A percentile compares a stretch with the other conserved stretches of the same genome.
Evolutionary conservation across 2,329 filamentous ascomycete species (phyloP).

Genomic region (Mycosphaerella sp.): DNA sequence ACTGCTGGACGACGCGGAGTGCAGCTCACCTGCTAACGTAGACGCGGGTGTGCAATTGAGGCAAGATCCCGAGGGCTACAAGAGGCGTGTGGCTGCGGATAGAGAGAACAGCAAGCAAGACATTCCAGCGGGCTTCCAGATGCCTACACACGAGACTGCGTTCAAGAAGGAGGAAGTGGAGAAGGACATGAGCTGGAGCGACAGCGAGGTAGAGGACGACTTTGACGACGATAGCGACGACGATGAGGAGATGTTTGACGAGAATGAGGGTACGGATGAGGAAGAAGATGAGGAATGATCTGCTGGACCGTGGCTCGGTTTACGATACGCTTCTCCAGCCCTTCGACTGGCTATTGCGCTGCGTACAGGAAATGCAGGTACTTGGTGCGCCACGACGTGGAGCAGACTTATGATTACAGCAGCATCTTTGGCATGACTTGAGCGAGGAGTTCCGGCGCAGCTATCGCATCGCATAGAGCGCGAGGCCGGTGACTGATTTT

Average conservation of each 20-base stretch:
- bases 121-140: constrained; percentile 70
- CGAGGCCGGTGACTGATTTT: background rate
- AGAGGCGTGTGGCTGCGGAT: constrained; percentile 60
- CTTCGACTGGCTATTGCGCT: background rate
- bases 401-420: background rate
- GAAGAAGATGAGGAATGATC: constrained; percentile 16
- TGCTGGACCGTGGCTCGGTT: background rate
- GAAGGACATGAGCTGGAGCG: constrained; percentile 69
- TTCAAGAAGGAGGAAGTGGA: constrained; percentile 51
- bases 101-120: constrained; percentile 70
- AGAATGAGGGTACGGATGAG: constrained; percentile 48
- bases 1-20: constrained; percentile 88
- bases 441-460: constrained; percentile 17
- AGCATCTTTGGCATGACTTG: constrained; percentile 9
- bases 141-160: constrained; percentile 67
- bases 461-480: constrained; percentile 6
- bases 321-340: background rate
- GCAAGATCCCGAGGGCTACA: constrained; percentile 64
- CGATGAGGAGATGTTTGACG: constrained; percentile 48
- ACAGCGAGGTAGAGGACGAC: constrained; percentile 55
- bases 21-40: constrained; percentile 89
- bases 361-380: background rate
- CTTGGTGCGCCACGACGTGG: background rate
- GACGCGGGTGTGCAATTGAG: constrained; percentile 84
- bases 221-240: constrained; percentile 65